These are phyloP conservation scores for Terfezia claveryi DNA, from an alignment of 495 filamentous ascomycete genomes.

Conservation along the genomic window DNA sequence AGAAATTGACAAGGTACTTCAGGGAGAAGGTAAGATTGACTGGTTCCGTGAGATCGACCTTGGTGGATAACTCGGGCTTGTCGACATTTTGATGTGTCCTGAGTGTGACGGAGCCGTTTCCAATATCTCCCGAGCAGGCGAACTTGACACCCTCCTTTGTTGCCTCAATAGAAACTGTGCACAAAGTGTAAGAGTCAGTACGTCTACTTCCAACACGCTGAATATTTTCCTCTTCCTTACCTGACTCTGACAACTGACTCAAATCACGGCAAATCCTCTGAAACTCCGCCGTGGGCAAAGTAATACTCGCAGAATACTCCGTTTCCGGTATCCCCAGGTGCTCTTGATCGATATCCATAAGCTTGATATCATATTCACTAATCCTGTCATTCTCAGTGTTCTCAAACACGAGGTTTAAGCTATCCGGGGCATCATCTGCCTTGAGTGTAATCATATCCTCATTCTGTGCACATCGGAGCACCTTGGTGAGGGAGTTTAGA, in stretches of 20 bases:
- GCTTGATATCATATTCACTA: conserved; percentile 97
- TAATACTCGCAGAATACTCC: conserved; percentile 79
- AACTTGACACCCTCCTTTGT: conserved; percentile 97
- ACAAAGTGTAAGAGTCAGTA: background rate
- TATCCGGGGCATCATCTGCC: conserved; percentile 89
- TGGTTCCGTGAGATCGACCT: conserved; percentile 77
- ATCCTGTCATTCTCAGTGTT: conserved; percentile 69
- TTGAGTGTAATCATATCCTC: conserved; percentile 92
- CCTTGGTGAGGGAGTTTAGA: conserved; percentile 86
- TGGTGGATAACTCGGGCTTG: conserved; percentile 65
- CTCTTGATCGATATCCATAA: conserved; percentile 99
- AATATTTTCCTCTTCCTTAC: conserved; percentile 25
- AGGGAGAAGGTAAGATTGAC: conserved; percentile 94
- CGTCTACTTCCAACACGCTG: background rate
- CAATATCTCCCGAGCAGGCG: conserved; percentile 81
- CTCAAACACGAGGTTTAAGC: conserved; percentile 90
- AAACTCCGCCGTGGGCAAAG: conserved; percentile 79
- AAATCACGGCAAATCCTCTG: conserved; percentile 85
- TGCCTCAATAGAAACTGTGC: conserved; percentile 75
- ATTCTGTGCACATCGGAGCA: conserved; percentile 79
- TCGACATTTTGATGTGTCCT: conserved; percentile 78
- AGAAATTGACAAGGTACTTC: conserved; percentile 99
- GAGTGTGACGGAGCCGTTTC: conserved; percentile 78
- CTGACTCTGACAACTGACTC: conserved; percentile 78
- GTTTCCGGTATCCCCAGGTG: conserved; percentile 97